Evolutionary conservation across 169 alveolate genomes (phyloP).

Genomic region (Plasmodium falciparum): DNA sequence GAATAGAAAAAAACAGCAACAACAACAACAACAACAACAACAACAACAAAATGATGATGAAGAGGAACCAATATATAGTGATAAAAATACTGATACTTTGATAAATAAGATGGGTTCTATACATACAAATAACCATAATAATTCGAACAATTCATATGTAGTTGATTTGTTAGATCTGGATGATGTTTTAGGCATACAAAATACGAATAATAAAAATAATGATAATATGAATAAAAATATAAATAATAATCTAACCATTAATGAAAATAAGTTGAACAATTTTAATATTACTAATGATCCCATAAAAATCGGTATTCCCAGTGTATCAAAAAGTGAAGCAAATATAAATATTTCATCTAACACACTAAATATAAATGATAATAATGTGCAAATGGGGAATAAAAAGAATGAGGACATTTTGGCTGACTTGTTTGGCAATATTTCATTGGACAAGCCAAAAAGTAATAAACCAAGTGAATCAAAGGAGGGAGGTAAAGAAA

Average conservation of each 20-base stretch:
- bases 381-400: conserved; percentile 5
- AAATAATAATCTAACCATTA: not conserved
- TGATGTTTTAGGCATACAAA: conserved; percentile 71
- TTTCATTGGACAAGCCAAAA: conserved; percentile 64
- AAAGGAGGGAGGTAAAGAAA: not conserved
- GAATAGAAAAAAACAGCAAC: conserved; percentile 13
- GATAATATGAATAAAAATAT: not conserved
- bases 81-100: not conserved
- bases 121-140: conserved; percentile 16
- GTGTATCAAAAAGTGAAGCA: not conserved
- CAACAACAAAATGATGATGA: not conserved
- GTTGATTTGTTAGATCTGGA: conserved; percentile 64
- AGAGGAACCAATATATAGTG: conserved; percentile 5
- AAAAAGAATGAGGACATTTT: conserved; percentile 77
- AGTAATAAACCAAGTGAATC: not conserved
- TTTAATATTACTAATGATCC: conserved; percentile 13
- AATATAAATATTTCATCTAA: not conserved
- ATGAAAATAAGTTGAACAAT: not conserved
- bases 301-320: not conserved
- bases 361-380: not conserved
- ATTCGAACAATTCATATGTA: conserved; percentile 1
- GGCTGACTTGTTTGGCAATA: conserved; percentile 68
- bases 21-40: not conserved
- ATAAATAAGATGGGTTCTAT: not conserved
- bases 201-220: not conserved